phyloP scores from a whole-genome alignment of 2,329 filamentous ascomycete genomes.

The Penicillium paneum region DNA sequence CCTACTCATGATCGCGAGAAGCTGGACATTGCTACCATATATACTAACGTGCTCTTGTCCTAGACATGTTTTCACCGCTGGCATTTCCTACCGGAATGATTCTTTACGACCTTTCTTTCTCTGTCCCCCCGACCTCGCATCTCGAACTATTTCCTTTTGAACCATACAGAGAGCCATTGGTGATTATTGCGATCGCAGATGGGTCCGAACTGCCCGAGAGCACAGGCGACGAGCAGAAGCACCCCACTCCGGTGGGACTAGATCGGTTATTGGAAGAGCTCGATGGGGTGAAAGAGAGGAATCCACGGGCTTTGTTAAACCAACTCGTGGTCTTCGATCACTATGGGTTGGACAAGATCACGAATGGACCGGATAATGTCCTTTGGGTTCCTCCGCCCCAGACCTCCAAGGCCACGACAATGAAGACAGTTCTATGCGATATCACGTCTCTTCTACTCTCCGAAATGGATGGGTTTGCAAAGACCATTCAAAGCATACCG shows the following conservation, averaged over 20 bases:
- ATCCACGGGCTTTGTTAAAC: constrained; percentile 73
- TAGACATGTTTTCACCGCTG: constrained; percentile 91
- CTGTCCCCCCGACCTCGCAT: constrained; percentile 75
- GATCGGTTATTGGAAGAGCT: constrained; percentile 58
- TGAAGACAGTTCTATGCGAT: constrained; percentile 77
- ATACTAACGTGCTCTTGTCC: constrained; percentile 22
- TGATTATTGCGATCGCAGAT: constrained; percentile 81
- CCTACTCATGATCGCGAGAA: neutral
- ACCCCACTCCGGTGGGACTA: constrained; percentile 39
- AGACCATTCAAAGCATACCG: constrained; percentile 67
- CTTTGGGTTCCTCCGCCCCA: constrained; percentile 66
- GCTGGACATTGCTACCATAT: neutral
- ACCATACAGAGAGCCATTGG: constrained; percentile 77
- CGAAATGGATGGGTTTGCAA: constrained; percentile 72
- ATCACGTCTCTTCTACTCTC: constrained; percentile 70
- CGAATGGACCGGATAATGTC: constrained; percentile 60
- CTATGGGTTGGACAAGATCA: constrained; percentile 53
- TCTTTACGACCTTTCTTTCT: constrained; percentile 81
- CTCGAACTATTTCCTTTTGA: constrained; percentile 83
- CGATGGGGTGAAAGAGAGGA: constrained; percentile 66
- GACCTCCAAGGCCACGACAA: constrained; percentile 70
- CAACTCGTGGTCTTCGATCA: constrained; percentile 79
- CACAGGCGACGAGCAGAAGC: constrained; percentile 23
- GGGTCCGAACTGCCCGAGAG: constrained; percentile 61
- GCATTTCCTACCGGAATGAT: constrained; percentile 83